Percentiles rank a stretch among this genome's conserved stretches.
phyloP scores from a whole-genome alignment of 768 basidiomycete genomes.

The Bullera alba region DNA sequence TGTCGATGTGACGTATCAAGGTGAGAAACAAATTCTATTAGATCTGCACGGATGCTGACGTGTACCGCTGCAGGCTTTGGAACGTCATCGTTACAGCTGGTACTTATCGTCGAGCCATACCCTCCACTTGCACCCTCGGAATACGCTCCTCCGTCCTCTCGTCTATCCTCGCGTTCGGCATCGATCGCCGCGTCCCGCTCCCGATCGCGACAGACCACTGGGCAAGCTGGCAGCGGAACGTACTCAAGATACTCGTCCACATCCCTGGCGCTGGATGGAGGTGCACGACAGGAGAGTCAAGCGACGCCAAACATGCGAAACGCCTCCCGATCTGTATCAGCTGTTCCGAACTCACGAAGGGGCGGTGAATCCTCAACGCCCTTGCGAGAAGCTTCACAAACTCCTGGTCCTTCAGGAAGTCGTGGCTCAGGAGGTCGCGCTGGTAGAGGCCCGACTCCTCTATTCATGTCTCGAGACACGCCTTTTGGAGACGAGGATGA shows the following conservation, averaged over 20 bases:
- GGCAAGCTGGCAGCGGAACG: conserved; percentile 5
- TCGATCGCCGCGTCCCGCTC: conserved; percentile 27
- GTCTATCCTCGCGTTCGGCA: conserved; percentile 36
- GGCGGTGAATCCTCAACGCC: conserved; percentile 26
- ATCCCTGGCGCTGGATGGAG: conserved; percentile 14
- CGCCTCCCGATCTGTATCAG: conserved; percentile 27
- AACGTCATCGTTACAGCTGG: conserved; percentile 43
- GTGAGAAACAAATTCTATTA: conserved; percentile 11
- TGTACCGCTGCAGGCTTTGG: conserved; percentile 34
- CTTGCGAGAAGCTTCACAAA: conserved; percentile 12
- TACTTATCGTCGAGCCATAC: conserved; percentile 44
- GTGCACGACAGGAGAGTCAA: neutral
- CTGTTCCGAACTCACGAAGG: conserved; percentile 33
- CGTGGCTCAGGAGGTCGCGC: conserved; percentile 1
- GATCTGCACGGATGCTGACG: neutral
- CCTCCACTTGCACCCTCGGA: conserved; percentile 32
- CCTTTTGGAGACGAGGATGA: conserved; percentile 39
- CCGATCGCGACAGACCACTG: conserved; percentile 31
- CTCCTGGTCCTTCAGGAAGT: conserved; percentile 18
- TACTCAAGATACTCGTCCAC: conserved; percentile 20
- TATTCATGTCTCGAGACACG: conserved; percentile 35
- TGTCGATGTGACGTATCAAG: conserved; percentile 38
- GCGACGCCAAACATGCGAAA: conserved; percentile 25
- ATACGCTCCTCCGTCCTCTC: conserved; percentile 36
- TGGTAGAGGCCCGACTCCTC: conserved; percentile 21